Evolutionary conservation across 148 eudicot species (phyloP), one percentile per base, ranked within the genome.

Genomic region (Polygonum aviculare): DNA sequence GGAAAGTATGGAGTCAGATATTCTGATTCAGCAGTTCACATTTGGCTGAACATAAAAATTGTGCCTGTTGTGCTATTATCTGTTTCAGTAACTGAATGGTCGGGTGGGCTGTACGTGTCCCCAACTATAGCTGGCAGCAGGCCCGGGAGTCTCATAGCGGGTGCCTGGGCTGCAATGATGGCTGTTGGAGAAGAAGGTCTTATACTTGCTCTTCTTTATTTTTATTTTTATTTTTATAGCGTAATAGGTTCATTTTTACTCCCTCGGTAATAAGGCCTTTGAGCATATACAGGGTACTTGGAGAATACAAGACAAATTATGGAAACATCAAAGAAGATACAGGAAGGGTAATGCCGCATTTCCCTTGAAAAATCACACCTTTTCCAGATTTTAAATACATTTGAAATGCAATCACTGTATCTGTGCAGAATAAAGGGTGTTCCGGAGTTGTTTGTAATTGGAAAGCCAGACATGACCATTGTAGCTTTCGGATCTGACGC

Each of bases 161-260:
- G 99, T 69, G 99, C 99, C 78, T 96, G 99, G 98, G 99, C 99
- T 10, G 93, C 99, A 69, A 90, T 96, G 94, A 86, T 93, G 89
- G 85, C 97, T 76, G 79, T 93, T 80, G 99, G 99, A 79, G 83
- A 86, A 74, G 90, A 89, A 88, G 99, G 99, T 93, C 63, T 18
- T 35, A 19, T 3, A 38, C 14, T 49, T 48, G 60, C 49, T 47
- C 2, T 21, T 35, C 15, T 67, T 67, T 26, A 26, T 26, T 26
- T 26, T 26, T 26, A 26, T 26, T 26, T 26, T 26, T 26, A 26
- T 36, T 67, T 1, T 4, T n/a, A 4, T 35, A 1, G 10, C 2
- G 47, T 33, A 63, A 33, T 63, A 35, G 35, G 19, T 65, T 35
- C 41, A 36, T 12, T 65, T 21, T n/a, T 65, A 67, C 72, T 35